phyloP scores from a whole-genome alignment of 192 early-diverging fungal genomes.

The Linnemannia exigua region DNA sequence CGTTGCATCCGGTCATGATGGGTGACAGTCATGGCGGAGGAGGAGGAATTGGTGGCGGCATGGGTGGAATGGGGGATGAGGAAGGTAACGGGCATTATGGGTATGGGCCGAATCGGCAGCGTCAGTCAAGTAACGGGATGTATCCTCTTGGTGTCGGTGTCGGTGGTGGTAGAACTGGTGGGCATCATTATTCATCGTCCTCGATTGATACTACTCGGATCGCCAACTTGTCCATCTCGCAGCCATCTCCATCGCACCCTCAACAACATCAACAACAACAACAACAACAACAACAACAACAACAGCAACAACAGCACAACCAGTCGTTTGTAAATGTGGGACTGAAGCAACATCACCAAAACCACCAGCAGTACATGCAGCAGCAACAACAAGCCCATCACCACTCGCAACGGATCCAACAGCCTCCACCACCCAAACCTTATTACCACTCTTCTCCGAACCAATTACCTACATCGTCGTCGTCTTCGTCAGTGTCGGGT shows the following conservation, averaged over 20 bases:
- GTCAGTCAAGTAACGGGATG: constrained; percentile 21
- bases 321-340: constrained; percentile 7
- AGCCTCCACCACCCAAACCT: constrained; percentile 26
- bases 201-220: constrained; percentile 47
- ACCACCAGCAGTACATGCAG: constrained; percentile 24
- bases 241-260: constrained; percentile 2
- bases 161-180: neutral
- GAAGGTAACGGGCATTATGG: neutral
- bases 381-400: constrained; percentile 28
- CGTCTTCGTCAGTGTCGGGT: neutral
- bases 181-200: constrained; percentile 41
- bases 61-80: too few species aligned
- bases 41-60: constrained; percentile 10
- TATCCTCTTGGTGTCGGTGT: neutral
- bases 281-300: constrained; percentile 31
- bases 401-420: constrained; percentile 29
- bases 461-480: neutral
- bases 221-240: constrained; percentile 48
- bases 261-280: constrained; percentile 19
- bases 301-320: constrained; percentile 13
- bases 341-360: constrained; percentile 32
- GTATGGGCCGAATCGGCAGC: constrained; percentile 28
- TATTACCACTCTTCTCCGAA: constrained; percentile 32
- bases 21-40: constrained; percentile 30
- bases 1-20: constrained; percentile 34